Evolutionary conservation across 1,284 basidiomycete species (phyloP), one percentile per base, ranked within the genome.

Genomic region (Rugosomyces carneus): DNA sequence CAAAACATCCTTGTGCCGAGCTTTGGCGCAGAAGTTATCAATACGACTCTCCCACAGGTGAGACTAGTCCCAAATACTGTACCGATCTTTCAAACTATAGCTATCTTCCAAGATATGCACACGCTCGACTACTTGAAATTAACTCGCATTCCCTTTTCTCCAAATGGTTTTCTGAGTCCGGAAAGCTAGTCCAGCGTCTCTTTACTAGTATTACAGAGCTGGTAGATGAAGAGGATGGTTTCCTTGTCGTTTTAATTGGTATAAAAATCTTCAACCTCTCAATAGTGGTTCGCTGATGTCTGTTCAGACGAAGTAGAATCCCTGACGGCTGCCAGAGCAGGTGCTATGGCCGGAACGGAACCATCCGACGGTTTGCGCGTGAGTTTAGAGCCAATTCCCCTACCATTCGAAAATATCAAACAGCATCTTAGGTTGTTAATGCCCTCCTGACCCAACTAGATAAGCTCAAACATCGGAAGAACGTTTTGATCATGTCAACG

Each of bases 141-240:
- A 99, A 99, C 60, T 93, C 93, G 0, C 93, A 97, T 67, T 96
- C 93, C 0, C 73, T 96, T 5, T 96, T 97, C 63, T 93, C 90
- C 5, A 88, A 92, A 54, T 96, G 93, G 93, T 99, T 99, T 68
- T 96, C 93, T 1, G 96, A 99, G 62, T 95, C 92, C 0, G 96
- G 96, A 21, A 99, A 99, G 67, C 81, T 99, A 11, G 96, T 99
- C 0, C 94, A 99, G 60, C 80, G 88, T 46, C 72, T 99, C 13
- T 99, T 99, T 61, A 81, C 78, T 40, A 88, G 80, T 48, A 91
- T 99, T 39, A 87, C 78, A 40, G 91, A 94, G 55, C 78, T 98
- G 67, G 78, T 81, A 0, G 92, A 94, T 43, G 93, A 98, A 57
- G 88, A 93, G 49, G 81, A 86, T 42, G 82, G 83, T 5, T 98